These are phyloP conservation scores for Epichloe sylvatica DNA, from an alignment of 2,329 filamentous ascomycete species.

Conservation along the genomic window DNA sequence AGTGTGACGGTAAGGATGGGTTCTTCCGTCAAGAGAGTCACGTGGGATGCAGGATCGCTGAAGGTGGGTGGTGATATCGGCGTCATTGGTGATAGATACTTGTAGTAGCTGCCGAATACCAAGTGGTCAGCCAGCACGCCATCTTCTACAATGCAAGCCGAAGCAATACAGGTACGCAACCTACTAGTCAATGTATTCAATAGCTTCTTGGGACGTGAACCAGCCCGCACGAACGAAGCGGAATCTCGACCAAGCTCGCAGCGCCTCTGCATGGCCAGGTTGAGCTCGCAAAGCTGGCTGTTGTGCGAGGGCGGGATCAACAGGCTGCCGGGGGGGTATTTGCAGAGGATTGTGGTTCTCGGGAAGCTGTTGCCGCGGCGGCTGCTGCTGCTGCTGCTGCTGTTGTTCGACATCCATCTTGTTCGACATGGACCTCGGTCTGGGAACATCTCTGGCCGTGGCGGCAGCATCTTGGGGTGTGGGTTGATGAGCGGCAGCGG, in stretches of 20 bases:
- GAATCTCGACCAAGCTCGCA: slow-evolving; percentile 81
- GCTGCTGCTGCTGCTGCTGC: background rate
- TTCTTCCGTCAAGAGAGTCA: slow-evolving; percentile 72
- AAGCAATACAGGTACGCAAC: slow-evolving; percentile 14
- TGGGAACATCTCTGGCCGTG: slow-evolving; percentile 1
- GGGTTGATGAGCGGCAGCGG: slow-evolving; percentile 9
- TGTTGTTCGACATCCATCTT: slow-evolving; percentile 6
- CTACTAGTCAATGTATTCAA: slow-evolving; percentile 86
- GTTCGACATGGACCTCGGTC: slow-evolving; percentile 7
- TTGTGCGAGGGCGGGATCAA: slow-evolving; percentile 33
- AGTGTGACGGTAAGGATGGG: slow-evolving; percentile 86
- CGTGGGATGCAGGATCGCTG: slow-evolving; percentile 64
- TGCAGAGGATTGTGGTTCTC: background rate
- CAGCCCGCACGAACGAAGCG: slow-evolving; percentile 93
- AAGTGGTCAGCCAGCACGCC: background rate
- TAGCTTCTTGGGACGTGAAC: slow-evolving; percentile 88
- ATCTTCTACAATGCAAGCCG: background rate
- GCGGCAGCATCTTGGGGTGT: slow-evolving; percentile 5
- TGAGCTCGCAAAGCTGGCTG: slow-evolving; percentile 31
- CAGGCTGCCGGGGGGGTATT: slow-evolving; percentile 15
- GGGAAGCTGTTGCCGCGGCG: background rate
- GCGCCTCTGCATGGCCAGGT: slow-evolving; percentile 50
- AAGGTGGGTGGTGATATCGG: slow-evolving; percentile 90
- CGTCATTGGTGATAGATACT: slow-evolving; percentile 78
- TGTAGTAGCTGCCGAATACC: slow-evolving; percentile 57